Evolutionary conservation across 2,329 filamentous ascomycete genomes (phyloP), one percentile per base, ranked within the genome.

Genomic region (Ceratocystis ficicola): DNA sequence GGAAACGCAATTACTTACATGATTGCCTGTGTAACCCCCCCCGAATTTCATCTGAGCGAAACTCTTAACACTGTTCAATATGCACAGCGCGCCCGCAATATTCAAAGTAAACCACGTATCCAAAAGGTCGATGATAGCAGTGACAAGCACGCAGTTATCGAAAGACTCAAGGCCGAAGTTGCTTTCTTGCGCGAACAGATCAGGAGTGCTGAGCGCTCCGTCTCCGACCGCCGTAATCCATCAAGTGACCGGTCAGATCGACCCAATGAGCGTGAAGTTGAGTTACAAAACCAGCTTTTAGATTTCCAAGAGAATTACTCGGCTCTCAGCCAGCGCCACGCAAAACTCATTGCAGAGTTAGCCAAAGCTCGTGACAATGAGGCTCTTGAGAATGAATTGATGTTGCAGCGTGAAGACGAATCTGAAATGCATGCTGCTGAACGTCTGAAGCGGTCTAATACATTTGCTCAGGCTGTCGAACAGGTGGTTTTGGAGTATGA

Each of bases 1-100:
- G 94, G 94, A 3, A 97, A 95, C 73, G 94, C 94, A 44, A 95
- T 96, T 73, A 99, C 94, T 0, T 99, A 97, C 77, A 97, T 99
- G 94, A 94, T 99, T 77, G 94, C 94, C 7, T 99, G 94, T 76
- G 92, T 99, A 36, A 99, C 93, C 0, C 93, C 92, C 0, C 90
- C 93, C 15, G 92, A 96, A 74, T 99, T 99, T 73, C 94, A 99
- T 74, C 80, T 99, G 57, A 97, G 92, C 77, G 94, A 99, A 77
- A 97, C 95, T 0, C 79, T 99, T 67, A 99, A 99, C 74, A 99
- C 94, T 0, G 90, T 99, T 25, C 89, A 96, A 74, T 99, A 99
- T 76, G 94, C 94, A 5, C 94, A 97, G 77, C 85, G 94, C 69
- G 95, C 94, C 69, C 87, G 94, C 69, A 91, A 92, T 1, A 99